Conservation (phyloP, 345 rosid species). For the Eutrema japonicum region DNA sequence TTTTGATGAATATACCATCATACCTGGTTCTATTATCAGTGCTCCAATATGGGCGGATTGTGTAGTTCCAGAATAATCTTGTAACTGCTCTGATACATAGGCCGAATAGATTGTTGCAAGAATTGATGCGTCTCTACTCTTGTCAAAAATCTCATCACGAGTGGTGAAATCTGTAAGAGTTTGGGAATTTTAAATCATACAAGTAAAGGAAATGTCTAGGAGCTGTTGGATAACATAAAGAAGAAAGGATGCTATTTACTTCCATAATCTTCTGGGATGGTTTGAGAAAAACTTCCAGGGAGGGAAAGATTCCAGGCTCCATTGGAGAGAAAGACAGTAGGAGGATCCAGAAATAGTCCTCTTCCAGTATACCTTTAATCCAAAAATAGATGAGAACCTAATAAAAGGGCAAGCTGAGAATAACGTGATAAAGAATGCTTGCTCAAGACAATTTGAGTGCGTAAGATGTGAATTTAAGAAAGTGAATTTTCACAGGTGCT, state of each 20-base stretch:
- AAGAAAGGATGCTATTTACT: slow-evolving; percentile 46
- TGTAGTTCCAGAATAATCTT: slow-evolving; percentile 41
- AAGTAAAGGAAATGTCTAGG: background rate
- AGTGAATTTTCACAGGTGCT: background rate
- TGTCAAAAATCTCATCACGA: slow-evolving; percentile 67
- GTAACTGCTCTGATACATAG: slow-evolving; percentile 61
- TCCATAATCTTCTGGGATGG: slow-evolving; percentile 37
- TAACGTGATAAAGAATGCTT: background rate
- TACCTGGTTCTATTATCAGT: slow-evolving; percentile 93
- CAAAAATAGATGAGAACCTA: background rate
- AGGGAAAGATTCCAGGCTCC: slow-evolving; percentile 67
- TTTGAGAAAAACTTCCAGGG: slow-evolving; percentile 58
- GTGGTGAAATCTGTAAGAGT: slow-evolving; percentile 62
- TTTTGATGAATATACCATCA: slow-evolving; percentile 30
- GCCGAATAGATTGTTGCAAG: slow-evolving; percentile 66
- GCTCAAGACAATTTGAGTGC: background rate
- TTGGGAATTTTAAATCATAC: slow-evolving; percentile 13
- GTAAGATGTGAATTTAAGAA: background rate
- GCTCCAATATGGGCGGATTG: slow-evolving; percentile 65
- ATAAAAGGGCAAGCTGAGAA: background rate
- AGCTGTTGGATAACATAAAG: slow-evolving; percentile 3
- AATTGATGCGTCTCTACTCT: slow-evolving; percentile 64
- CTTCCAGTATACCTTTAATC: slow-evolving; percentile 83
- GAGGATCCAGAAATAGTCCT: slow-evolving; percentile 92
- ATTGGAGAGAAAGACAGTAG: slow-evolving; percentile 69